Evolutionary conservation across 2,329 filamentous ascomycete species (phyloP).

Genomic region (Apiospora arundinis): DNA sequence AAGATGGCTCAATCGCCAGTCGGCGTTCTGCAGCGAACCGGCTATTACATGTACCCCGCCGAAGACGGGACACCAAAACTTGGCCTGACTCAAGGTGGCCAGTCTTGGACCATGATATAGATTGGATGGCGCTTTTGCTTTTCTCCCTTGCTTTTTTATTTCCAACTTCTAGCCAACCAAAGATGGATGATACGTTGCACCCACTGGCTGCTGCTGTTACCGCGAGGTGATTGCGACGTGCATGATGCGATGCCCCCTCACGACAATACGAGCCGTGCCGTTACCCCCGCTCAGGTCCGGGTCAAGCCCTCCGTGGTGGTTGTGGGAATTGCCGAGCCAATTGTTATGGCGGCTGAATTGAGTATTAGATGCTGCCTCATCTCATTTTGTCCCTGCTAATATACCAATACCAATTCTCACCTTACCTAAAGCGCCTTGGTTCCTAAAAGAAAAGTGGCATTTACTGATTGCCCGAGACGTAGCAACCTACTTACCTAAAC

Average conservation of each 20-base stretch:
- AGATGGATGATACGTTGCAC: not conserved
- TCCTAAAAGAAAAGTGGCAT: not conserved
- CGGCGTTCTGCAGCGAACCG: not conserved
- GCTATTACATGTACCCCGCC: not conserved
- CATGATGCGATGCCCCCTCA: not conserved
- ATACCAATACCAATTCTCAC: too few relatives aligned
- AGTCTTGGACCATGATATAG: not conserved
- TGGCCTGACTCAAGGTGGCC: not conserved
- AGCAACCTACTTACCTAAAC: not conserved
- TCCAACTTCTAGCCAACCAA: not conserved
- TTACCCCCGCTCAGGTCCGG: slow-evolving; percentile 1
- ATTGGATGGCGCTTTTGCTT: not conserved
- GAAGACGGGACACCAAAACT: not conserved
- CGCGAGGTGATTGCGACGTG: not conserved
- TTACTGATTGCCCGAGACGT: not conserved
- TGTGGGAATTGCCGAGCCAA: not conserved
- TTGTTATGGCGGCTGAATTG: slow-evolving; percentile 10
- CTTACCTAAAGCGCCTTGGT: too few relatives aligned
- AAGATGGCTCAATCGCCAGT: not conserved
- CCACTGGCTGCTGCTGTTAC: not conserved
- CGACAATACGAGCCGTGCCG: not conserved
- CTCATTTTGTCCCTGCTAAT: not conserved
- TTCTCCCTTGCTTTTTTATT: not conserved
- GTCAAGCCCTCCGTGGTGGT: not conserved
- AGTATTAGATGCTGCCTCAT: not conserved